These are phyloP conservation scores for Paraphoma sp. DNA, from an alignment of 2,329 filamentous ascomycete species.

Conservation along the genomic window DNA sequence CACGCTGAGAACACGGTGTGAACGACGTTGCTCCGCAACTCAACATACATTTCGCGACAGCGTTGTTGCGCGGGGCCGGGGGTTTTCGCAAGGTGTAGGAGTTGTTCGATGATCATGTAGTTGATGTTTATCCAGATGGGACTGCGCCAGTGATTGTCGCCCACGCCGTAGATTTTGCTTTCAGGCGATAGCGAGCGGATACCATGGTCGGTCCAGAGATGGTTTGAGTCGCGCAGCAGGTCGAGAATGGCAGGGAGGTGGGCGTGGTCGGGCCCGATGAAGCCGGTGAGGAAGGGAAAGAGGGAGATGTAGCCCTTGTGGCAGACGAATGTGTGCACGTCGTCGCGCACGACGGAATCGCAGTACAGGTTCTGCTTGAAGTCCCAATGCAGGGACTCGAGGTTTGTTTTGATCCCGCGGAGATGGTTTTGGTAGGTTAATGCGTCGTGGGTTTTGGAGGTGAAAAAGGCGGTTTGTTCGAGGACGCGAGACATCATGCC, in stretches of 20 bases:
- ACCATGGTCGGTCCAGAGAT: slow-evolving; percentile 85
- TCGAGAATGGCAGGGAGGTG: slow-evolving; percentile 76
- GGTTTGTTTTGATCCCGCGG: slow-evolving; percentile 77
- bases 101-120: slow-evolving; percentile 80
- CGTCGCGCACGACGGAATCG: slow-evolving; percentile 87
- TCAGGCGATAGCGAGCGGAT: slow-evolving; percentile 84
- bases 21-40: slow-evolving; percentile 81
- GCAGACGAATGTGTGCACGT: slow-evolving; percentile 83
- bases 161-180: slow-evolving; percentile 80
- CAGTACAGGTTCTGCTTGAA: slow-evolving; percentile 80
- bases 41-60: slow-evolving; percentile 74
- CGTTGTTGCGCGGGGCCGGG: slow-evolving; percentile 69
- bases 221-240: slow-evolving; percentile 76
- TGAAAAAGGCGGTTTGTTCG: slow-evolving; percentile 73
- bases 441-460: slow-evolving; percentile 76
- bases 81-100: slow-evolving; percentile 54
- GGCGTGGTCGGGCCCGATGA: slow-evolving; percentile 74
- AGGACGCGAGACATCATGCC: slow-evolving; percentile 89
- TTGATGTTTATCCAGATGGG: slow-evolving; percentile 98
- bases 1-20: slow-evolving; percentile 85
- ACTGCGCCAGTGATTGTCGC: slow-evolving; percentile 95
- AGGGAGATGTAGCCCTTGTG: slow-evolving; percentile 94
- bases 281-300: slow-evolving; percentile 85
- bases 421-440: slow-evolving; percentile 72
- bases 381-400: slow-evolving; percentile 93